Conservation (phyloP, 169 alveolate species). For the Cytauxzoon felis region DNA sequence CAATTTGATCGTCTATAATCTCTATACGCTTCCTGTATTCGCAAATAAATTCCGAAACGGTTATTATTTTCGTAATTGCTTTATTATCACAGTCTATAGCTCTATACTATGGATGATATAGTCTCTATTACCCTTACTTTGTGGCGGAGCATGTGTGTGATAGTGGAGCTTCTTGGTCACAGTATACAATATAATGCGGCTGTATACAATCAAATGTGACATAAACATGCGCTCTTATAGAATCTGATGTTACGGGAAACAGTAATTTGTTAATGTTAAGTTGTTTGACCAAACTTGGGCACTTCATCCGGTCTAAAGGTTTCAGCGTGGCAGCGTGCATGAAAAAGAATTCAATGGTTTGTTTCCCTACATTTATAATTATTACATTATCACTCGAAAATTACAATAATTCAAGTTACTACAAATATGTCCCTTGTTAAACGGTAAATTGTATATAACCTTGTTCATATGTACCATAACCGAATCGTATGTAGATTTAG, state of each 20-base stretch:
- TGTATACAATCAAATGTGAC: constrained; percentile 64
- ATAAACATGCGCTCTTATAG: constrained; percentile 59
- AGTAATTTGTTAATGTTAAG: constrained; percentile 61
- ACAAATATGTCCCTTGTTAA: constrained; percentile 57
- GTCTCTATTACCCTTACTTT: constrained; percentile 3
- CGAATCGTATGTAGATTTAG: constrained; percentile 46
- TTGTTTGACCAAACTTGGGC: constrained; percentile 30
- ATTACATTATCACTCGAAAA: background rate
- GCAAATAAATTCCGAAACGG: constrained; percentile 60
- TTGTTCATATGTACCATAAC: constrained; percentile 62
- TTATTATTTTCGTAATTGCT: constrained; percentile 52
- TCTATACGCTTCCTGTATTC: constrained; percentile 66
- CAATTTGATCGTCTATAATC: constrained; percentile 61
- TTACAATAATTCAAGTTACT: constrained; percentile 67
- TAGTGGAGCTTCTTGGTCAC: constrained; percentile 68
- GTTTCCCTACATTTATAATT: constrained; percentile 16
- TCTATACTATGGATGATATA: background rate
- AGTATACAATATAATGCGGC: constrained; percentile 64
- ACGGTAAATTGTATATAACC: constrained; percentile 59
- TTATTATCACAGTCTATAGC: constrained; percentile 52
- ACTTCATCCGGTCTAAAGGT: constrained; percentile 66
- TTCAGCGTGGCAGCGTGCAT: constrained; percentile 39
- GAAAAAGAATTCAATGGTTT: constrained; percentile 65
- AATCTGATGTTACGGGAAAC: constrained; percentile 60
- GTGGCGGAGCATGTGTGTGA: constrained; percentile 67